Base-by-base conservation (phyloP, 2,329 filamentous ascomycete genomes). In the Metarhizium rileyi region DNA sequence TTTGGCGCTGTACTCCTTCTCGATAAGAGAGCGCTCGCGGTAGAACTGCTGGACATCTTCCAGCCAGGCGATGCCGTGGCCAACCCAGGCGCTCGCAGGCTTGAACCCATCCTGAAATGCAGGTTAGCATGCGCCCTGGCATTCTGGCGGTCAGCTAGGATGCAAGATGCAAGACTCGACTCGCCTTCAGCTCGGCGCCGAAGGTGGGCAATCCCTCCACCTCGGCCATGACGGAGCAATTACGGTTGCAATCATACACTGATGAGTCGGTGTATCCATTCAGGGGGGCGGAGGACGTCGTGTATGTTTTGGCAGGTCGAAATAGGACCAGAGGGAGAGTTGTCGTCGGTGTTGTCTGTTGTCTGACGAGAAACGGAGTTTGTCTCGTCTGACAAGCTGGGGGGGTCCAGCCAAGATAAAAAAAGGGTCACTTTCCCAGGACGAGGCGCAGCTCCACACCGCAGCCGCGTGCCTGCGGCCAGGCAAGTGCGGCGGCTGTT, bases 31-130 rank as follows among this genome's bases (percentile, higher is more conserved):
- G 51, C 94, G 82, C 69, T 98, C 93, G 56, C 93, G 87, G 74
- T 97, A 98, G 74, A 97, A 98, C 63, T 88, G 84, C 67, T 98
- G 89, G 55, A 98, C 87, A 61, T 98, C 93, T 61, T 96, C 91
- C 52, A 98, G 83, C 91, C 91, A 98, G 57, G 80, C 75, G 66
- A 98, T 95, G 56, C 91, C 90, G 66, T 87, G 84, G 55, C 82
- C 77, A 50, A 94, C 87, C 93, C 93, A 98, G 61, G 78, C 81
- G 70, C 90, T 96, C 65, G 94, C 90, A 18, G 89, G 82, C 70
- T 94, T 96, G 77, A 96, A 98, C 64, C 87, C 88, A 82, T 98
- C 93, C 89, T 96, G 46, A 16, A n/a, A n/a, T 14, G 5, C 25
- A 14, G n/a, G 40, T 45, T 27, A 36, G 33, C 36, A 14, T 30